Evolutionary conservation across 345 rosid genomes (phyloP), one percentile per base, ranked within the genome.

Genomic region (Populus ilicifolia): DNA sequence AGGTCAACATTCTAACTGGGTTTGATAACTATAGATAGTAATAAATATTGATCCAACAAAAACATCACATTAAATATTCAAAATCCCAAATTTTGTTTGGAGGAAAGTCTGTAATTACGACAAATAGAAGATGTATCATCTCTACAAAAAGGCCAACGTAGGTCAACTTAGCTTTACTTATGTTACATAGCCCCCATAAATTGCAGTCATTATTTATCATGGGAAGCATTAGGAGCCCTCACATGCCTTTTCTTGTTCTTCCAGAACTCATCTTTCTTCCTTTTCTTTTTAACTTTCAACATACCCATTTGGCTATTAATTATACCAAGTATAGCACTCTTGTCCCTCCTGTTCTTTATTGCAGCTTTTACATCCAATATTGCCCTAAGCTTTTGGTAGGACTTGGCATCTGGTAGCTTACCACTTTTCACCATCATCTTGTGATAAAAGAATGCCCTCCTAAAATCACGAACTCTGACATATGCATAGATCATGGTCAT

Each of bases 211-310:
- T 33, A 17, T 52, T 63, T 62, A 43, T 59, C 33, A 11, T 1
- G 52, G 39, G 70, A 67, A 66, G 35, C 2, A 20, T 69, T 73
- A 17, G 75, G 80, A 72, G 72, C 63, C 78, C 81, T 85, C 4
- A 65, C 85, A 48, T 77, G 80, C 69, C 78, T 86, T 77, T 52
- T 90, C 88, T 85, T 89, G 86, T 86, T 77, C 83, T 95, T 93
- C 98, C 99, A 95, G 80, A 95, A 90, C 80, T 90, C 97, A 18
- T 95, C 99, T 76, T 95, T 95, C 89, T 95, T 91, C 67, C 88
- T 83, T 78, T 87, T 93, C 77, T 67, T 87, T 85, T 80, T 89
- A 43, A 84, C 88, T 70, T 87, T 85, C 71, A 90, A 80, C 72
- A 87, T 75, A 25, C 98, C 97, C 85, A 85, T 83, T 81, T 84